A percentile compares a stretch with the other conserved stretches of the same genome.
Conservation (phyloP, 176 grass and related monocot species). For the Avena atlantica region DNA sequence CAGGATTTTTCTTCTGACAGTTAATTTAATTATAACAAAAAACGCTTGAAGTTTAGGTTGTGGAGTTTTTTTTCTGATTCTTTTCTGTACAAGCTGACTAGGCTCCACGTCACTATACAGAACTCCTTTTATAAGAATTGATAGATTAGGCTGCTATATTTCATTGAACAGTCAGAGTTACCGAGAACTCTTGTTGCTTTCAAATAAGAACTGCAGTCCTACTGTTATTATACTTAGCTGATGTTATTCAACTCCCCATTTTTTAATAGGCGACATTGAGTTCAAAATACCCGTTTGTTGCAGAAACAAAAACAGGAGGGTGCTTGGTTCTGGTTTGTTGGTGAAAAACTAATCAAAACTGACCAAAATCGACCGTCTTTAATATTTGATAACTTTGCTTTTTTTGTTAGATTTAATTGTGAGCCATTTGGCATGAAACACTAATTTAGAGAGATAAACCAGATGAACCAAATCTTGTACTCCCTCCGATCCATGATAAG, state of each 20-base stretch:
- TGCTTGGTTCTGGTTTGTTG: background rate
- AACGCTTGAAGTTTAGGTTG: background rate
- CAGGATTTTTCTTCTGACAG: background rate
- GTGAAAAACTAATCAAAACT: background rate
- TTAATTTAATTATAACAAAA: constrained; percentile 9
- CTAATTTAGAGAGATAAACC: background rate
- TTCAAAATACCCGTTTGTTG: background rate
- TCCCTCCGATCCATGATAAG: too few species aligned
- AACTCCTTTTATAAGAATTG: background rate
- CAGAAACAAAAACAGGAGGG: background rate
- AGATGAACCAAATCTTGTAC: background rate
- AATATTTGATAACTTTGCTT: background rate
- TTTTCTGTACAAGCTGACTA: background rate
- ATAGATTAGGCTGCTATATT: background rate
- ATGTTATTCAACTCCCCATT: background rate
- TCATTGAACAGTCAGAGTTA: background rate
- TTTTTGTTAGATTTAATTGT: background rate
- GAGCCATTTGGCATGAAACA: background rate
- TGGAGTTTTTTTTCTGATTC: background rate
- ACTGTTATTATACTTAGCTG: background rate
- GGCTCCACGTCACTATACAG: background rate
- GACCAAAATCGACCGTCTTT: background rate
- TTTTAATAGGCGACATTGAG: background rate
- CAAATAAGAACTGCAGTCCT: background rate
- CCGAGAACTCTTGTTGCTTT: constrained; percentile 13